phyloP scores from a whole-genome alignment of 148 eudicot genomes.

The Arctostaphylos glauca region DNA sequence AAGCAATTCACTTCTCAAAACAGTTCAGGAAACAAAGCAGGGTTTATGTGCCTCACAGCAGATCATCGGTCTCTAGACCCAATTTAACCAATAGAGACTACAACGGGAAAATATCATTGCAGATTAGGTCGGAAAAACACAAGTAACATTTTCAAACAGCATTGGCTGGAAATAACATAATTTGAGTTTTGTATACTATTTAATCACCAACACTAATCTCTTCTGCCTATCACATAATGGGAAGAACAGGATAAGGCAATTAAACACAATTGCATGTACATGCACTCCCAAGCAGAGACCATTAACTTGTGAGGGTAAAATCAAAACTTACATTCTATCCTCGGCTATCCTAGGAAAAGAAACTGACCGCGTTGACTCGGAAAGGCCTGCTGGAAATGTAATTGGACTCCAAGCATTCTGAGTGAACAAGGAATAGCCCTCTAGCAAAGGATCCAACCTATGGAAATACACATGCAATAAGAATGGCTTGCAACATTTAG shows the following conservation, averaged over 20 bases:
- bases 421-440: conserved; percentile 94
- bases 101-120: neutral
- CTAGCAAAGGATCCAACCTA: conserved; percentile 97
- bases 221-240: conserved; percentile 22
- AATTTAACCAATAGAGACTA: neutral
- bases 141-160: neutral
- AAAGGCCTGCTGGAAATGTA: conserved; percentile 96
- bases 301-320: conserved; percentile 30
- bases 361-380: conserved; percentile 91
- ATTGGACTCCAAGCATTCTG: conserved; percentile 91
- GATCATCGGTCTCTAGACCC: neutral
- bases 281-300: neutral
- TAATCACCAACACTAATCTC: neutral
- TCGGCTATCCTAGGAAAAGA: conserved; percentile 2
- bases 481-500: neutral
- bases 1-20: neutral
- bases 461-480: conserved; percentile 4
- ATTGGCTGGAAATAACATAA: neutral
- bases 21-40: neutral
- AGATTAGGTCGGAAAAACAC: neutral
- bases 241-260: neutral
- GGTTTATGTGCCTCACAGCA: neutral
- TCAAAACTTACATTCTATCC: neutral
- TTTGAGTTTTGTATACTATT: neutral
- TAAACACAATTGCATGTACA: neutral